These are phyloP conservation scores for Aspergillus mulundensis DNA, from an alignment of 495 filamentous ascomycete species.

Conservation along the genomic window DNA sequence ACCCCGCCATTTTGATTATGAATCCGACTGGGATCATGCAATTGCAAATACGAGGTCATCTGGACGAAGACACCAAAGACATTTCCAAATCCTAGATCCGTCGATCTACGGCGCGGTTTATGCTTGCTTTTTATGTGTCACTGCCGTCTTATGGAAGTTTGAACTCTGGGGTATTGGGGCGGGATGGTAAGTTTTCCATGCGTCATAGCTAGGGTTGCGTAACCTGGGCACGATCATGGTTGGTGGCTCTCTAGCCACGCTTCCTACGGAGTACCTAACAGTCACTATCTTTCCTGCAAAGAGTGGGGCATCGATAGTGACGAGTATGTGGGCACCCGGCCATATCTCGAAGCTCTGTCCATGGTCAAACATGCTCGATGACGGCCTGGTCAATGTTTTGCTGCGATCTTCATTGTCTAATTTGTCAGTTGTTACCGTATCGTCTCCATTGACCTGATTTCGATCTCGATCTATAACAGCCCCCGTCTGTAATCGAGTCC, in stretches of 20 bases:
- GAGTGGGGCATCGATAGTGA: no score
- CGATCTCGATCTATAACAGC: not conserved
- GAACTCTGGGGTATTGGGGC: not conserved
- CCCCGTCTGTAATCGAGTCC: not conserved
- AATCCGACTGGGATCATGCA: not conserved
- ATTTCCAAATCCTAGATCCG: not conserved
- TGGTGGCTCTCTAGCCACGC: no score
- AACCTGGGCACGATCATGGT: not conserved
- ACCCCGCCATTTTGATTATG: slow-evolving; percentile 1
- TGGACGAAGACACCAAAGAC: not conserved
- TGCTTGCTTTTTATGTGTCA: not conserved
- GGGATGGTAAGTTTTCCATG: not conserved
- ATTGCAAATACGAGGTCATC: not conserved
- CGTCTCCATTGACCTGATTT: not conserved
- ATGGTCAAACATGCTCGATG: not conserved
- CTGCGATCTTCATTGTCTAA: not conserved
- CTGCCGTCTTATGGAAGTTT: not conserved
- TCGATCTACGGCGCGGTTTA: not conserved
- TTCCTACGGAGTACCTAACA: no score
- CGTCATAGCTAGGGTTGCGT: not conserved
- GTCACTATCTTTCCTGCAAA: no score
- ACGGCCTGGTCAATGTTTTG: not conserved
- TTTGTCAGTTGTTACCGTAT: not conserved
- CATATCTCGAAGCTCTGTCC: no score
- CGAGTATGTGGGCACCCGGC: no score